Evolutionary conservation across 805 yeast species (phyloP), one percentile per base, ranked within the genome.

Genomic region (Ascoidea asiatica): DNA sequence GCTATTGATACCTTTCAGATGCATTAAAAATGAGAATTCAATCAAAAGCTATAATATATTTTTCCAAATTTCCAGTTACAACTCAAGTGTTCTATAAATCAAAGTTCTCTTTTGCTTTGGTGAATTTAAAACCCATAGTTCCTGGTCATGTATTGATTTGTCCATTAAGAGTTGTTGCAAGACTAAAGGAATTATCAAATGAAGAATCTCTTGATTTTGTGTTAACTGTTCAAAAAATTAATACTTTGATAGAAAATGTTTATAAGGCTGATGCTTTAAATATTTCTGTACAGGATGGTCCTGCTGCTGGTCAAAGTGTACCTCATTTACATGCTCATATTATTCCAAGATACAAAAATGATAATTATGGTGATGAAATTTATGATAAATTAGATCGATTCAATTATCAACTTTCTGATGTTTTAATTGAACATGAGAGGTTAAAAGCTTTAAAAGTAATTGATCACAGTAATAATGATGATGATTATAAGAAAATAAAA

Each of bases 271-370:
- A 89, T 52, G 69, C 95, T 1, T 56, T 88, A 48, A 94, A 94
- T 57, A 72, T 92, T 37, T 90, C 97, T 8, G 86, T 94, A 47
- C 99, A 92, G 59, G 99, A 92, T 58, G 98, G 98, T 0, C 84
- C 88, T 0, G 87, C 87, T 42, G 90, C 97, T 1, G 98, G 98
- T 3, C 98, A 92, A 58, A 76, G 89, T n/a, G 80, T 92, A 2
- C 95, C 97, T 4, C 98, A 92, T 61, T 70, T 90, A 22, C 98
- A 92, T 60, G 82, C 95, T 19, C 99, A 92, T 59, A 64, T 92
- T 18, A 88, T 92, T 19, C 99, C 99, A 5, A 70, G 99, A 38
- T 78, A 72, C 57, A 68, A 66, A 43, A 50, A 59, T 11, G 59
- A 69, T 40, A 81, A 78, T 47, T 61, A 76, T 41, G 87, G 87